Base-by-base conservation (phyloP, 2,329 filamentous ascomycete species). In the Cladophialophora yegresii region DNA sequence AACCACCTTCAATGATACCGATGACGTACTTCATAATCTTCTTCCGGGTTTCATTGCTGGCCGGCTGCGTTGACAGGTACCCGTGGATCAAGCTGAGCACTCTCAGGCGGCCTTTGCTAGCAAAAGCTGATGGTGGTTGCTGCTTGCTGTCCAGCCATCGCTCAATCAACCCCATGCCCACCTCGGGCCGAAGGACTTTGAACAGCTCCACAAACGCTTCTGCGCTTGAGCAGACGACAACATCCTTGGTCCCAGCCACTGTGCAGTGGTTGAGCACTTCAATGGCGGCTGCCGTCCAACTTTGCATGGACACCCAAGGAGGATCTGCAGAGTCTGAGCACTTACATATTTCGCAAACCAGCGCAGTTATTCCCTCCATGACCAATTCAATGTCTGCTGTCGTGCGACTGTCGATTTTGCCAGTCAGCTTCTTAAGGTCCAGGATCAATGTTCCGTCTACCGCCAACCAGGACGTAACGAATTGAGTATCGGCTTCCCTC, bases 71-170 rank as follows among this genome's bases (percentile, higher is more conserved):
- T 4, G 49, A 53, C 49, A 68, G 54, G 79, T 69, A 40, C 70
- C 71, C 63, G 71, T 74, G 68, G 76, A 81, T 33, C 77, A 75
- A 71, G 4, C 79, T 78, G 8, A 82, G 70, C 4, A 77, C 76
- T 40, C 75, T 73, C 49, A 82, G 77, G 60, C 80, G 78, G 9
- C 79, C 79, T 30, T 77, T 76, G 20, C 78, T 77, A 53, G 75
- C 77, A 13, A 75, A 75, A 28, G 75, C 69, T 58, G 76, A 76
- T 69, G 75, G 75, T 54, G 74, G 74, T 28, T 73, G 69, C 40
- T 73, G 71, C 20, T 78, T 74, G 58, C 76, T 71, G 32, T 75
- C 71, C 61, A 81, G 74, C 79, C 79, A 81, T 22, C 63, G 67
- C 50, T 75, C 71, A 5, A 80, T 71, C 2, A 76, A 74, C 22